Percentiles rank a stretch among this genome's conserved stretches.
Conservation (phyloP, 2,329 filamentous ascomycete genomes). For the Zymoseptoria passerinii region DNA sequence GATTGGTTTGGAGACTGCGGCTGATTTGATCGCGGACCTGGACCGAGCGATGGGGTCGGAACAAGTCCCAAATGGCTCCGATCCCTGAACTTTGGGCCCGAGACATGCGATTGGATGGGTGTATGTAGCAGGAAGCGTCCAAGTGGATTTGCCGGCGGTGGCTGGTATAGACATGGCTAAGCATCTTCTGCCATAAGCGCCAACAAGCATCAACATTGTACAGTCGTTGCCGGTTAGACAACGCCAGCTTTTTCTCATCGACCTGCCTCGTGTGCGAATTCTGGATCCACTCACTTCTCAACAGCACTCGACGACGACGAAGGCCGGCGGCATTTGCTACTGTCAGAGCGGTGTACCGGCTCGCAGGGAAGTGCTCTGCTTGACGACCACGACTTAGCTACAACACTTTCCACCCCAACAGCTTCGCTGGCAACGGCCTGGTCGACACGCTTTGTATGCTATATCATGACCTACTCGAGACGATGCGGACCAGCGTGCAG, state of each 20-base stretch:
- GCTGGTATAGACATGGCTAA: neutral
- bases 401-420: too few relatives aligned
- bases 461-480: neutral
- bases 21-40: slow-evolving; percentile 10
- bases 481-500: neutral
- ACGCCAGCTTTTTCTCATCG: neutral
- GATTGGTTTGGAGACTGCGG: slow-evolving; percentile 12
- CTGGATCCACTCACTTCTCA: too few relatives aligned
- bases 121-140: neutral
- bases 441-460: neutral
- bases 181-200: neutral
- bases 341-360: too few relatives aligned
- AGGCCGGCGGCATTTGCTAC: neutral
- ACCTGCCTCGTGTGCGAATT: neutral
- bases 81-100: neutral
- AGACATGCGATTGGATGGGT: neutral
- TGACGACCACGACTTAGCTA: neutral
- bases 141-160: neutral
- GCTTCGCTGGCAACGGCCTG: too few relatives aligned
- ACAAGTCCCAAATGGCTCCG: neutral
- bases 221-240: neutral
- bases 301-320: neutral
- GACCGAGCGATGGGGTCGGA: slow-evolving; percentile 10
- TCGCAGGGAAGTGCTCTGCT: too few relatives aligned
- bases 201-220: neutral